A percentile compares a stretch with the other conserved stretches of the same genome.
Evolutionary conservation across 768 basidiomycete genomes (phyloP).

Genomic region (Omphalotus guepiniiformis): DNA sequence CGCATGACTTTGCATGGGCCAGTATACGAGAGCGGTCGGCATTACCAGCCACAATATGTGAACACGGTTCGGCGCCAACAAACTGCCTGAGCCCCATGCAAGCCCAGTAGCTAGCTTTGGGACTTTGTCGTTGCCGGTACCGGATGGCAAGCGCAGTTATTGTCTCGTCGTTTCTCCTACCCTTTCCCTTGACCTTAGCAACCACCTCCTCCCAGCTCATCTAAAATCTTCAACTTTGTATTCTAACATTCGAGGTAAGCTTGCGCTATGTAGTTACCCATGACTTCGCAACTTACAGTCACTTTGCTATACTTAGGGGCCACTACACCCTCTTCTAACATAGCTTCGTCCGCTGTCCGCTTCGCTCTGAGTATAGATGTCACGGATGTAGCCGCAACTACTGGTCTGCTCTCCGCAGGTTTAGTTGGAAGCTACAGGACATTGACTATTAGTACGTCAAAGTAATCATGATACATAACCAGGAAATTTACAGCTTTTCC

Average conservation of each 20-base stretch:
- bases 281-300: no score
- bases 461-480: no score
- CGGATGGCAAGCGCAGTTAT: neutral
- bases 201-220: neutral
- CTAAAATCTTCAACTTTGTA: neutral
- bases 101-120: neutral
- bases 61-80: neutral
- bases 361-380: neutral
- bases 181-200: neutral
- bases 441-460: neutral
- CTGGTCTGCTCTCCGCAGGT: neutral
- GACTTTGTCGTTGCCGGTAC: neutral
- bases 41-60: neutral
- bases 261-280: no score
- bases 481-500: neutral
- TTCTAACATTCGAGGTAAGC: no score
- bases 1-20: neutral
- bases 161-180: neutral
- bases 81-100: neutral
- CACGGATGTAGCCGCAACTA: neutral
- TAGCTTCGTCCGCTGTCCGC: no score
- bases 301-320: no score
- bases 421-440: neutral
- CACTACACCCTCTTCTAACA: no score
- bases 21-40: neutral